These are phyloP conservation scores for Pontederia paniculata DNA, from an alignment of 176 grass and related monocot species.

Conservation along the genomic window DNA sequence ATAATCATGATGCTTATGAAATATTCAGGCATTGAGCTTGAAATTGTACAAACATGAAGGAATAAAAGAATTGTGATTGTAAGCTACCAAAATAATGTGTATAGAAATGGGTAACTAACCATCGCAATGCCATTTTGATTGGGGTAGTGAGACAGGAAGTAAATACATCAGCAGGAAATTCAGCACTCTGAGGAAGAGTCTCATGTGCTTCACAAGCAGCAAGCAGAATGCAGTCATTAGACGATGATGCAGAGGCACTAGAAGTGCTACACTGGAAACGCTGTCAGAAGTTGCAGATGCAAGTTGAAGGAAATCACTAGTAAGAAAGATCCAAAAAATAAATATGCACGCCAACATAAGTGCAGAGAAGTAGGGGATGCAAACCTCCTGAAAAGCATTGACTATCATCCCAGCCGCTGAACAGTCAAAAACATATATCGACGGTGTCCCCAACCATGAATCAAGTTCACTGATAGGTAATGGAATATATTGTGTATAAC, in stretches of 20 bases:
- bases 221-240: constrained; percentile 93
- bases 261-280: constrained; percentile 50
- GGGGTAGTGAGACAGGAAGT: constrained; percentile 90
- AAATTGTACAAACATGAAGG: too few relatives aligned
- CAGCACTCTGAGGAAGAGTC: constrained; percentile 86
- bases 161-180: constrained; percentile 95
- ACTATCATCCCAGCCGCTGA: constrained; percentile 82
- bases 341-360: too few relatives aligned
- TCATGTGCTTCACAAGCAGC: constrained; percentile 89
- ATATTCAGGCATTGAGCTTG: too few relatives aligned
- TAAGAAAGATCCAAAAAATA: too few relatives aligned
- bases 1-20: too few relatives aligned
- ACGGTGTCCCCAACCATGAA: constrained; percentile 93
- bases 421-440: constrained; percentile 97
- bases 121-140: constrained; percentile 97
- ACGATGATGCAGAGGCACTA: constrained; percentile 46
- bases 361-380: neutral
- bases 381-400: constrained; percentile 85
- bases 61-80: too few relatives aligned
- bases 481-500: constrained; percentile 97
- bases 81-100: neutral
- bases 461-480: constrained; percentile 87
- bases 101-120: constrained; percentile 27
- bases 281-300: neutral
- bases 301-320: too few relatives aligned